Base-by-base conservation (phyloP, 2,329 filamentous ascomycete species). In the Massarina eburnea region DNA sequence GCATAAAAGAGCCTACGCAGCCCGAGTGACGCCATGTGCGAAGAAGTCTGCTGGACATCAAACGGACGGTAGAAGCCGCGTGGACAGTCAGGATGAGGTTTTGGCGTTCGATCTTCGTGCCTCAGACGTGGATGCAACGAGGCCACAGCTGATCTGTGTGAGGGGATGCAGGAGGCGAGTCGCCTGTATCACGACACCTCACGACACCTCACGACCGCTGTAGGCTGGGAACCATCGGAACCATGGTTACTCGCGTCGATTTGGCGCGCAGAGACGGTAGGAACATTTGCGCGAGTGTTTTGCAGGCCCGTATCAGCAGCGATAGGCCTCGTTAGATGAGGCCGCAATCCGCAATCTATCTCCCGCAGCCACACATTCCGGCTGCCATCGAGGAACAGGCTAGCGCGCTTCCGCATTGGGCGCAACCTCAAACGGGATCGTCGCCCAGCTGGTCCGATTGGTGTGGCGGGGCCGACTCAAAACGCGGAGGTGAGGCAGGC, bases 341-440 rank as follows among this genome's bases (percentile, higher is more conserved):
- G n/a, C n/a, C 18, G 22, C 44, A 45, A 3, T 32, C 33, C 9
- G 46, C 55, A 59, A 53, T 59, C 48, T 61, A 54, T 55, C 8
- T 8, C 12, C 24, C 10, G 10, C 24, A 26, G 6, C n/a, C n/a
- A 14, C 27, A 5, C 12, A 14, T 14, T 14, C 27, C 27, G 7
- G 7, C 27, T 4, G 7, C 12, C 27, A 30, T 8, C 6, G 27
- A 61, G 54, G 51, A 58, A 61, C 52, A 57, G 57, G 63, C 43
- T 66, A 66, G 63, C 51, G 24, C 6, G 3, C 32, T 62, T 18
- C 60, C 39, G 15, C 12, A 14, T 55, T 42, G 44, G 54, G 61
- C 26, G 37, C 12, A 48, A 49, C 54, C 43, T 36, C 52, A 57
- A 61, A 51, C 47, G 27, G 22, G 30, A 32, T 46, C 33, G 38